These are phyloP conservation scores for Kappamyces sp. DNA, from an alignment of 192 early-diverging fungal genomes.

Conservation along the genomic window DNA sequence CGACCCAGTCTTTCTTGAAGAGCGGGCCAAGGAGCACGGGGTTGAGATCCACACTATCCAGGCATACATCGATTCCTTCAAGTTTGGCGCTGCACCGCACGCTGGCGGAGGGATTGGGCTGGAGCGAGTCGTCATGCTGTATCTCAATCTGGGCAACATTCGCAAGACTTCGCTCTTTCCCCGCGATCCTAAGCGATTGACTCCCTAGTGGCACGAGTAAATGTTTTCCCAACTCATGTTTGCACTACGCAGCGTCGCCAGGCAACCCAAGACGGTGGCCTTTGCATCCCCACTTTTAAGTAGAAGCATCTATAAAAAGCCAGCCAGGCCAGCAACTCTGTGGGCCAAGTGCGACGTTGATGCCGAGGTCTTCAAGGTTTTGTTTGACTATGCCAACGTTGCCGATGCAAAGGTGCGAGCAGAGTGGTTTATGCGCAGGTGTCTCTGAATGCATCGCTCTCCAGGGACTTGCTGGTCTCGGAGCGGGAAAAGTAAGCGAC, in stretches of 20 bases:
- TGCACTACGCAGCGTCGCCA: no score
- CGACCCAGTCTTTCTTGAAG: slow-evolving; percentile 70
- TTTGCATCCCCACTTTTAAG: no score
- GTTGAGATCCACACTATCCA: slow-evolving; percentile 79
- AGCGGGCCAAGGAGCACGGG: slow-evolving; percentile 67
- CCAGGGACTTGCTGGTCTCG: slow-evolving; percentile 17
- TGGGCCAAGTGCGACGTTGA: slow-evolving; percentile 26
- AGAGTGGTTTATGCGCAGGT: slow-evolving; percentile 14
- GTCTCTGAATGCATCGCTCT: slow-evolving; percentile 23
- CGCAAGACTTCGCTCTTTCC: slow-evolving; percentile 89
- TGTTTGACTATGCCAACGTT: slow-evolving; percentile 31
- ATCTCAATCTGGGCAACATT: slow-evolving; percentile 91
- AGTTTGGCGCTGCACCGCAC: slow-evolving; percentile 93
- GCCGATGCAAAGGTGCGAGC: slow-evolving; percentile 18
- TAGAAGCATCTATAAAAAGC: slow-evolving; percentile 19
- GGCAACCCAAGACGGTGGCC: no score
- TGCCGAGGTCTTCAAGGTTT: slow-evolving; percentile 24
- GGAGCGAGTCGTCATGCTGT: slow-evolving; percentile 97
- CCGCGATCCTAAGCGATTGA: slow-evolving; percentile 89
- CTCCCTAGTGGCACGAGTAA: no score
- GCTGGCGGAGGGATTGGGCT: slow-evolving; percentile 95
- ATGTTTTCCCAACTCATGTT: no score
- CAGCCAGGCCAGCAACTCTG: slow-evolving; percentile 7
- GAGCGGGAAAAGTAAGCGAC: slow-evolving; percentile 23
- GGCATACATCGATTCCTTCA: slow-evolving; percentile 91